phyloP scores from a whole-genome alignment of 208 protist genomes.

The Leptomonas pyrrhocoris region DNA sequence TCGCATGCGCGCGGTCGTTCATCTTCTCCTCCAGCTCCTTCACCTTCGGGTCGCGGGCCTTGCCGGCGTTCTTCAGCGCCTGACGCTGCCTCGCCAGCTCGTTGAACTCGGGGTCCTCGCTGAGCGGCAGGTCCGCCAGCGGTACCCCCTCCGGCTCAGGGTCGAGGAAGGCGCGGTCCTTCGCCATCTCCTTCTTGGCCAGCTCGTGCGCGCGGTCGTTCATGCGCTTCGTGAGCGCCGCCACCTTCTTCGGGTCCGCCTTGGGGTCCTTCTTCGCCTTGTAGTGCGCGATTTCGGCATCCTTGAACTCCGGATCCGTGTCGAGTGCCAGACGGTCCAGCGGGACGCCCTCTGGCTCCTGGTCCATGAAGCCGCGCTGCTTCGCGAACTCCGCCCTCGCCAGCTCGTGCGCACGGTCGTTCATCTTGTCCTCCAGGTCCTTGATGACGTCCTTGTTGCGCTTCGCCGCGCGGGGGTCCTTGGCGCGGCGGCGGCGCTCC shows the following conservation, averaged over 20 bases:
- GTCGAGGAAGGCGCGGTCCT: slow-evolving; percentile 73
- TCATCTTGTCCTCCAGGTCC: slow-evolving; percentile 75
- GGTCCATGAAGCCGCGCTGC: slow-evolving; percentile 73
- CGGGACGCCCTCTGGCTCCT: slow-evolving; percentile 71
- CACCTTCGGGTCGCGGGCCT: slow-evolving; percentile 40
- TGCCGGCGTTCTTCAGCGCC: slow-evolving; percentile 59
- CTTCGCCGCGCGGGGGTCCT: slow-evolving; percentile 62
- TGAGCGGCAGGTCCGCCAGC: slow-evolving; percentile 60
- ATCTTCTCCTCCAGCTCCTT: slow-evolving; percentile 74
- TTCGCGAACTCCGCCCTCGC: slow-evolving; percentile 68
- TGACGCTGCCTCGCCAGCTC: slow-evolving; percentile 71
- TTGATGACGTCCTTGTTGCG: slow-evolving; percentile 72
- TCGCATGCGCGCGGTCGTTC: slow-evolving; percentile 73
- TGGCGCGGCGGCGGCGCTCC: slow-evolving; percentile 57
- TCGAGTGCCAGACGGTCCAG: slow-evolving; percentile 74
- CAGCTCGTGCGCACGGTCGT: slow-evolving; percentile 64
- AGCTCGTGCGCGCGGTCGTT: slow-evolving; percentile 64
- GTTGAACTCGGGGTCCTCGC: slow-evolving; percentile 66
- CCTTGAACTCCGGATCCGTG: slow-evolving; percentile 77
- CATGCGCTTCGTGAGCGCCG: slow-evolving; percentile 58
- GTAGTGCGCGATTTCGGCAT: slow-evolving; percentile 73
- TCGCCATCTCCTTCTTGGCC: slow-evolving; percentile 54
- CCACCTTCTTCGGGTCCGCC: slow-evolving; percentile 38
- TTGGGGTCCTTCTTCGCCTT: slow-evolving; percentile 55
- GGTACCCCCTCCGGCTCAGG: slow-evolving; percentile 85